These are phyloP conservation scores for Thelonectria discophora DNA, from an alignment of 2,329 filamentous ascomycete species.

Conservation along the genomic window DNA sequence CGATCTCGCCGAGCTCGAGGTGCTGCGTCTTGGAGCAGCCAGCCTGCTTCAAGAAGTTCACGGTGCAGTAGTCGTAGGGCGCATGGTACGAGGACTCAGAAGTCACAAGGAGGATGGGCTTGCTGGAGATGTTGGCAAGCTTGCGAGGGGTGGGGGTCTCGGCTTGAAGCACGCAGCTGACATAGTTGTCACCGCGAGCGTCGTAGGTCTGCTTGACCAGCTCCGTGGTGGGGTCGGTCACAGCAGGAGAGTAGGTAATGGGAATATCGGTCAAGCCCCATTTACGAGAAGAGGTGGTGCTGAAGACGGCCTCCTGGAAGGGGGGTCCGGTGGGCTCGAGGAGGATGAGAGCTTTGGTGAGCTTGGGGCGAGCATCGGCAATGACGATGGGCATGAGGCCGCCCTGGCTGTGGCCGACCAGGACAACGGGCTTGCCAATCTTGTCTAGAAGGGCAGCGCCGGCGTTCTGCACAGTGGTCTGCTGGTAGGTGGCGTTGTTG, in stretches of 20 bases:
- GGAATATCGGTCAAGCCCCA: conserved; percentile 61
- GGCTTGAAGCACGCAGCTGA: conserved; percentile 32
- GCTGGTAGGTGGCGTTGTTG: conserved; percentile 33
- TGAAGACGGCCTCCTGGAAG: conserved; percentile 54
- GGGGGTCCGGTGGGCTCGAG: conserved; percentile 59
- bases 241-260: conserved; percentile 56
- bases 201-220: conserved; percentile 27
- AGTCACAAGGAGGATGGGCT: conserved; percentile 35
- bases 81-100: conserved; percentile 33
- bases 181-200: conserved; percentile 15
- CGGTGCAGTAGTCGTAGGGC: conserved; percentile 36
- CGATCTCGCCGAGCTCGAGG: conserved; percentile 32
- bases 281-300: conserved; percentile 44
- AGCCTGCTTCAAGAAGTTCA: conserved; percentile 33
- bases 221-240: conserved; percentile 24
- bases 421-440: conserved; percentile 52
- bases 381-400: conserved; percentile 48
- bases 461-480: conserved; percentile 29
- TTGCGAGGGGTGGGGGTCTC: conserved; percentile 23
- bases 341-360: conserved; percentile 53
- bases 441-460: conserved; percentile 54
- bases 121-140: conserved; percentile 48
- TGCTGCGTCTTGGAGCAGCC: conserved; percentile 33
- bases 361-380: conserved; percentile 46
- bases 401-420: conserved; percentile 58